Evolutionary conservation across 148 eudicot genomes (phyloP).

Genomic region (Rhododendron molle): DNA sequence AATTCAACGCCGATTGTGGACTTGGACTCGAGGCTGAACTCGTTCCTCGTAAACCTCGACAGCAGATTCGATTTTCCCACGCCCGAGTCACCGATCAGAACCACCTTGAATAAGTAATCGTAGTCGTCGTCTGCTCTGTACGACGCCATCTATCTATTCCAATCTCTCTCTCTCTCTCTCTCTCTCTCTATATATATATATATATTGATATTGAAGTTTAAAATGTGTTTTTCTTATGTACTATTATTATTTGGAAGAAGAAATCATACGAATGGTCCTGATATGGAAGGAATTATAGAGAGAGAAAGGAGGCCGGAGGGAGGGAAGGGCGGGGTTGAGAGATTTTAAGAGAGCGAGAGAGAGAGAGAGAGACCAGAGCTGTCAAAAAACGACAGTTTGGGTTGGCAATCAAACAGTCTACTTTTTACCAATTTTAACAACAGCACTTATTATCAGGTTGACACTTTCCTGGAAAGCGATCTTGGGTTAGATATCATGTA

Average conservation of each 20-base stretch:
- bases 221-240: not conserved
- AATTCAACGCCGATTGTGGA: conserved; percentile 48
- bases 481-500: not conserved
- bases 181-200: too few relatives aligned
- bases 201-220: too few relatives aligned
- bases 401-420: conserved; percentile 1
- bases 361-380: not conserved
- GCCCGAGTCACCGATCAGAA: conserved; percentile 38
- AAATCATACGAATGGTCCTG: not conserved
- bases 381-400: not conserved
- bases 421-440: not conserved
- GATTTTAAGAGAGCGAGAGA: not conserved
- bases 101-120: conserved; percentile 39
- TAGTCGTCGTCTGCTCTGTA: conserved; percentile 44
- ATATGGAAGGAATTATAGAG: not conserved
- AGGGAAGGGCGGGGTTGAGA: not conserved
- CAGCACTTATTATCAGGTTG: too few relatives aligned
- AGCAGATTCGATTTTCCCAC: conserved; percentile 42
- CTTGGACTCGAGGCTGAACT: conserved; percentile 41
- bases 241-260: too few relatives aligned
- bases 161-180: not conserved
- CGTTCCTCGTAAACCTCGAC: conserved; percentile 33
- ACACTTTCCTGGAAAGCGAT: not conserved
- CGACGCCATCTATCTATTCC: conserved; percentile 16
- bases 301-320: not conserved